Evolutionary conservation across 805 yeast species (phyloP).

Genomic region (Clavispora vitiphila): DNA sequence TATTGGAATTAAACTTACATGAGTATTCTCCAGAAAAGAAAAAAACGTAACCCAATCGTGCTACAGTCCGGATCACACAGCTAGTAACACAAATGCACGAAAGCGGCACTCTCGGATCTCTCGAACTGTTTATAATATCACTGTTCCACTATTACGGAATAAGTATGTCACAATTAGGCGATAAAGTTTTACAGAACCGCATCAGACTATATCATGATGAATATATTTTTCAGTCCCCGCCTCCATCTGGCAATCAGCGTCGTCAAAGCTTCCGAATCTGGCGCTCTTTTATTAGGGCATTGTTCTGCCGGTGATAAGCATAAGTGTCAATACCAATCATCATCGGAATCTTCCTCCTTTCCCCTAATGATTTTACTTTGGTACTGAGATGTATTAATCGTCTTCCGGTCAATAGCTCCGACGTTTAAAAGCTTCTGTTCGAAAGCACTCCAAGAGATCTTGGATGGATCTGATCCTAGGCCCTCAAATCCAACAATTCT

Average conservation of each 20-base stretch:
- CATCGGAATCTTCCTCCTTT: conserved; percentile 29
- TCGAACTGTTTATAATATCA: too few relatives aligned
- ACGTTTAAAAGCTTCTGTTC: conserved; percentile 31
- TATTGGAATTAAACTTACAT: too few relatives aligned
- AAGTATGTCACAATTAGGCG: conserved; percentile 6
- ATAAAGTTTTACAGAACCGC: conserved; percentile 12
- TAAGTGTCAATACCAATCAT: conserved; percentile 9
- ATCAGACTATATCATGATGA: conserved; percentile 1
- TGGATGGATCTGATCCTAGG: conserved; percentile 43
- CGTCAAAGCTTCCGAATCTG: neutral
- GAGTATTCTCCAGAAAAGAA: too few relatives aligned
- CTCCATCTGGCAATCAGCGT: neutral
- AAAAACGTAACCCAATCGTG: too few relatives aligned
- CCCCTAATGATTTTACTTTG: conserved; percentile 7
- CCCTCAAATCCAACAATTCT: conserved; percentile 68
- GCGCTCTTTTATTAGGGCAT: neutral
- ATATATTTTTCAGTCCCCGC: neutral
- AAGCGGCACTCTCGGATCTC: too few relatives aligned
- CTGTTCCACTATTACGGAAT: too few relatives aligned
- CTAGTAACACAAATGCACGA: too few relatives aligned
- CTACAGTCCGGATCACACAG: too few relatives aligned
- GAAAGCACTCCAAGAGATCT: conserved; percentile 43
- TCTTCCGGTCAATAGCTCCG: conserved; percentile 29
- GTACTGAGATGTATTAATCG: conserved; percentile 23
- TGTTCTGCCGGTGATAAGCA: neutral